Base-by-base conservation (phyloP, 208 protist genomes). In the Naegleria lovaniensis region DNA sequence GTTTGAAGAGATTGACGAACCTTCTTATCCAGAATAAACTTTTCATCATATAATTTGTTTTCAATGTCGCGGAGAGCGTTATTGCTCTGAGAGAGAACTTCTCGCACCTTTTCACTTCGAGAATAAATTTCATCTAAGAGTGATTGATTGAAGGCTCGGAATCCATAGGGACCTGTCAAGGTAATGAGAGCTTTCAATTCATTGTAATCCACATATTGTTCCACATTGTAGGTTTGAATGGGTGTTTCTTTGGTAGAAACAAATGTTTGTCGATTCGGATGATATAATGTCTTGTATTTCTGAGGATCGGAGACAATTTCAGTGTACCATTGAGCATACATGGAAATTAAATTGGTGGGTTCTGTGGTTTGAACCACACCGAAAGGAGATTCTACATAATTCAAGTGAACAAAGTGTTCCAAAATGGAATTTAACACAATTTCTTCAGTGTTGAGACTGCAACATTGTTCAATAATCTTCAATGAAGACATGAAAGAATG, bases 381-480 rank as follows among this genome's bases (percentile, higher is more conserved):
- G n/a, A 51, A 67, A 29, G 85, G 48, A n/a, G 41, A 67, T 7
- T 89, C 51, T 29, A 89, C 36, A 40, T 52, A 39, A 39, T 89
- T 38, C 33, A 67, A 67, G 25, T 89, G 6, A 4, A 89, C 85
- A 52, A 89, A 67, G 6, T 89, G 6, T n/a, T 89, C 51, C 13
- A 89, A 41, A n/a, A 89, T 40, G 4, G 85, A 4, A 40, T 40
- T 67, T 29, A 67, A 19, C 11, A 89, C n/a, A 25, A 89, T 67
- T 55, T 89, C 85, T 89, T 89, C 48, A 67, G 33, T 40, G 36
- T 89, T 67, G 15, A 89, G 16, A 41, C 39, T 89, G 11, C 36
- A 11, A 40, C 85, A 89, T 67, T 89, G 85, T 89, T 89, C 85
- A 89, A 89, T 41, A 67, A 89, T 16, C 33, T 89, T 89, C 4